Conservation (phyloP, 345 rosid genomes). For the Raphanus raphanistrum region DNA sequence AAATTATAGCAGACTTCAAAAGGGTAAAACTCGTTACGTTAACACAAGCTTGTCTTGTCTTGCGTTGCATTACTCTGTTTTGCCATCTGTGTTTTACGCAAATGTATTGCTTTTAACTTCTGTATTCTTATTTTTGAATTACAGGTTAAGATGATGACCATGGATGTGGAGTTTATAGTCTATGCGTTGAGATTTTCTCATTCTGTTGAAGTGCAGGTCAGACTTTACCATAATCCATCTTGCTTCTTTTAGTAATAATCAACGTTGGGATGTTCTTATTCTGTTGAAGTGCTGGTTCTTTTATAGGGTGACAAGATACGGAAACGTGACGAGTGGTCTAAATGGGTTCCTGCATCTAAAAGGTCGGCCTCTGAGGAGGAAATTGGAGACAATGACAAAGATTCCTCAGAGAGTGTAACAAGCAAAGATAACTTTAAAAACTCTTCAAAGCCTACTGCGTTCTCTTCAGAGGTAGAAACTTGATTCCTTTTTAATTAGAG, state of each 20-base stretch:
- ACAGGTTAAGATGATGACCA: conserved; percentile 87
- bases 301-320: conserved; percentile 75
- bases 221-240: conserved; percentile 30
- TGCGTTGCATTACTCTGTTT: conserved; percentile 11
- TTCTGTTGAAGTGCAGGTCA: conserved; percentile 80
- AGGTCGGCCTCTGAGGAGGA: conserved; percentile 45
- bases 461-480: conserved; percentile 26
- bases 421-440: conserved; percentile 36
- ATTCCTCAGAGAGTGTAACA: conserved; percentile 16
- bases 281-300: conserved; percentile 24
- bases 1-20: conserved; percentile 71
- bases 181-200: conserved; percentile 71
- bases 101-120: background rate
- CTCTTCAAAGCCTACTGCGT: conserved; percentile 12
- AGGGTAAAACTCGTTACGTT: conserved; percentile 53
- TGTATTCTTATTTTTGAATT: conserved; percentile 15
- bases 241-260: background rate
- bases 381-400: conserved; percentile 37
- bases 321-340: conserved; percentile 70
- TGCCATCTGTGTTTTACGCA: background rate
- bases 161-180: conserved; percentile 69
- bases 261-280: background rate
- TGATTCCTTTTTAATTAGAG: conserved; percentile 13
- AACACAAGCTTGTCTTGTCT: background rate
- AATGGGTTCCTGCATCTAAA: conserved; percentile 61